A percentile compares a stretch with the other conserved stretches of the same genome.
Conservation (phyloP, 2,329 filamentous ascomycete genomes). For the Trichoderma asperellum region DNA sequence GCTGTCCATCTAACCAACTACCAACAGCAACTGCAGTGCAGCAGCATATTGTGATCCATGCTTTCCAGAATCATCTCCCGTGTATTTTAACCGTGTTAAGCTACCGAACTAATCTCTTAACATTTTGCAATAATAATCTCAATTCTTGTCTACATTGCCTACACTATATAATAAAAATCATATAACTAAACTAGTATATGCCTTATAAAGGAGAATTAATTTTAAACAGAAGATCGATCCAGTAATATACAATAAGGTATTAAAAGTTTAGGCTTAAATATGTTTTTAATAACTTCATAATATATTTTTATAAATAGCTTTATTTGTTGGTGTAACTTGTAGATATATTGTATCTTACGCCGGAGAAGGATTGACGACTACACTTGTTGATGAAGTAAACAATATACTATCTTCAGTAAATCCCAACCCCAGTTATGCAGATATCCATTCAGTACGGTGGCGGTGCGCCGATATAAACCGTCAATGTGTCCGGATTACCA, state of each 20-base stretch:
- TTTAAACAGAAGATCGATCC: too few species aligned
- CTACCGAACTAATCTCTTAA: neutral
- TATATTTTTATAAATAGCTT: neutral
- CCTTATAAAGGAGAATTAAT: too few species aligned
- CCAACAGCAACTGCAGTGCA: neutral
- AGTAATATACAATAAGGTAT: too few species aligned
- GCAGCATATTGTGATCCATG: neutral
- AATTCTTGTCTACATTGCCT: too few species aligned
- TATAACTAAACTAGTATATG: too few species aligned
- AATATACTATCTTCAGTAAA: neutral
- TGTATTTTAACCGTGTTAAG: neutral
- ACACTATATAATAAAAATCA: too few species aligned
- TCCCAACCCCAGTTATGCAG: neutral
- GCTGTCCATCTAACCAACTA: neutral
- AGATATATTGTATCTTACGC: too few species aligned
- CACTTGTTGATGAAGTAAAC: too few species aligned
- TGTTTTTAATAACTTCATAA: too few species aligned
- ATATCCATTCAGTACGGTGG: neutral
- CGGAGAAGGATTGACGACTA: too few species aligned
- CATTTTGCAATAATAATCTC: too few species aligned
- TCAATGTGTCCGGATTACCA: constrained; percentile 35
- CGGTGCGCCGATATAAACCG: constrained; percentile 37
- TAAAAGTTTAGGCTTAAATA: too few species aligned
- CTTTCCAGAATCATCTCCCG: neutral
- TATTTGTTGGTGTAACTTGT: neutral